These are phyloP conservation scores for Pseudopediastrum boryanum DNA, from an alignment of 139 green algal genomes.

Conservation along the genomic window DNA sequence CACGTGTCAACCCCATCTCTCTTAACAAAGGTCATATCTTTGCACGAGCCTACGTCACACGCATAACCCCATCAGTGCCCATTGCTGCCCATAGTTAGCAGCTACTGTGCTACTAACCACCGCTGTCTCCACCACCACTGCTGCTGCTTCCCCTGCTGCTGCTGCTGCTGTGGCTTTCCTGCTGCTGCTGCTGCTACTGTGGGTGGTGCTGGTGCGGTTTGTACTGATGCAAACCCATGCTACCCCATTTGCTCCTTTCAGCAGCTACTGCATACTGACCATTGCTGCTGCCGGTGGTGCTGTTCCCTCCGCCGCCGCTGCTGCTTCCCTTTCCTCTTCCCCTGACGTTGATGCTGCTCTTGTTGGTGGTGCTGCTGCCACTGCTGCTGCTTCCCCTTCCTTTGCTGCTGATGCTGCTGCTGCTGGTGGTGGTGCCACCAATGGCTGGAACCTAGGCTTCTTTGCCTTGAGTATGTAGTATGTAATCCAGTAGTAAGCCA, in stretches of 20 bases:
- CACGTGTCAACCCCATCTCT: too few relatives aligned
- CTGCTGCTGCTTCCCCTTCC: neutral
- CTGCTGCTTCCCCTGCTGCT: neutral
- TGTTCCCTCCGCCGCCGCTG: neutral
- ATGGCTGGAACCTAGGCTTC: slow-evolving; percentile 50
- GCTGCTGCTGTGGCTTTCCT: slow-evolving; percentile 3
- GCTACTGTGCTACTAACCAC: too few relatives aligned
- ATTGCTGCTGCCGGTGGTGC: neutral
- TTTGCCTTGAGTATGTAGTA: slow-evolving; percentile 30
- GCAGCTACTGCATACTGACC: neutral
- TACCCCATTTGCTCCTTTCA: neutral
- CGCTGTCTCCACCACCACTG: too few relatives aligned
- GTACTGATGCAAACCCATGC: neutral
- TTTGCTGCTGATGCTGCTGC: neutral
- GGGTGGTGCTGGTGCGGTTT: neutral
- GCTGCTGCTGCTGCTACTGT: slow-evolving; percentile 10
- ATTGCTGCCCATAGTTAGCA: too few relatives aligned
- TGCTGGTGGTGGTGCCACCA: slow-evolving; percentile 25
- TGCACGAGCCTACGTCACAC: too few relatives aligned
- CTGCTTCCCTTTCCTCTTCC: neutral
- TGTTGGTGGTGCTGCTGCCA: neutral
- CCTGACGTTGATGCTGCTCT: neutral
- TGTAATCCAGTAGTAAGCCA: slow-evolving; percentile 72
- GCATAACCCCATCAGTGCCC: too few relatives aligned
- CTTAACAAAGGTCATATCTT: too few relatives aligned